Evolutionary conservation across 257 asterid genomes (phyloP).

Genomic region (Plantago major): DNA sequence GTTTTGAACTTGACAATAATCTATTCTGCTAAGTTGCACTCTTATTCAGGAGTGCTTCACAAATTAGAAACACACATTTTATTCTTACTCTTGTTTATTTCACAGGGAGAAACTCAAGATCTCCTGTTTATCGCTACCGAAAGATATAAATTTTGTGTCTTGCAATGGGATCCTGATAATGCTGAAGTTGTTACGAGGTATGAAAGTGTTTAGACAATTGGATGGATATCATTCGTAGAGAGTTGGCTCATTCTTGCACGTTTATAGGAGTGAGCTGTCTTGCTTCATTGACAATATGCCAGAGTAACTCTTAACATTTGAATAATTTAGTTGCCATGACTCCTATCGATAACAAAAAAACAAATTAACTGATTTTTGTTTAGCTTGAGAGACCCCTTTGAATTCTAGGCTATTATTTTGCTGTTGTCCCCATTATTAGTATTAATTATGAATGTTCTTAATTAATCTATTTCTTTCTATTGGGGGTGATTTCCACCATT

Average conservation of each 20-base stretch:
- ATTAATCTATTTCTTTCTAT: slow-evolving; percentile 18
- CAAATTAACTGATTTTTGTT: neutral
- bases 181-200: slow-evolving; percentile 79
- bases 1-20: slow-evolving; percentile 13
- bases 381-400: neutral
- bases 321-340: slow-evolving; percentile 14
- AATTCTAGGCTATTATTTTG: no score
- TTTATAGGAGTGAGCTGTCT: neutral
- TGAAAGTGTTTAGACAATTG: slow-evolving; percentile 6
- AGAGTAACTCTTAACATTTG: neutral
- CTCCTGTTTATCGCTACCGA: slow-evolving; percentile 84
- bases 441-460: slow-evolving; percentile 10
- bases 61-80: slow-evolving; percentile 9
- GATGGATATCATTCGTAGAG: slow-evolving; percentile 2
- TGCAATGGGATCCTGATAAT: slow-evolving; percentile 86
- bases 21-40: neutral
- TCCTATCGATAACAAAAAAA: neutral
- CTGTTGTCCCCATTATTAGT: neutral
- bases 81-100: slow-evolving; percentile 11
- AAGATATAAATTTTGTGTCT: slow-evolving; percentile 85
- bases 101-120: slow-evolving; percentile 93
- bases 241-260: slow-evolving; percentile 2
- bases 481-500: slow-evolving; percentile 23
- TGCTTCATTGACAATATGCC: neutral
- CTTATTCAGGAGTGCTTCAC: neutral